Evolutionary conservation across 2,329 filamentous ascomycete species (phyloP), one percentile per base, ranked within the genome.

Genomic region (Aquanectria penicillioides): DNA sequence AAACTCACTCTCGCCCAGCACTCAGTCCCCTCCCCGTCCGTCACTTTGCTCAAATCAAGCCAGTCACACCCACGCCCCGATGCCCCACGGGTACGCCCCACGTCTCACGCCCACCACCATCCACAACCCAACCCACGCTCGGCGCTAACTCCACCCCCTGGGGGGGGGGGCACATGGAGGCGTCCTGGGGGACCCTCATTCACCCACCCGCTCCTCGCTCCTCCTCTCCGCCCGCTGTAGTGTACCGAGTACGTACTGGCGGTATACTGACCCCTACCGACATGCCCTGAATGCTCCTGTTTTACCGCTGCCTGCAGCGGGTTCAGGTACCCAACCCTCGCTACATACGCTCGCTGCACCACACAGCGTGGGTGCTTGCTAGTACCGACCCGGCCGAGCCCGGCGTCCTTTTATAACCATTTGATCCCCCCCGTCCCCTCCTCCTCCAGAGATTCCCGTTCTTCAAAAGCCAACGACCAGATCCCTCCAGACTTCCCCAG

Each of bases 371-470:
- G 54, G 47, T 34, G 37, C 48, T 49, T 61, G 25, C 62, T 66
- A 60, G 65, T 68, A 70, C 66, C 65, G 63, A 67, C 67, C 71
- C 70, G 71, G 70, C 69, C 71, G 70, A 71, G 67, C 71, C 72
- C 73, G 73, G 69, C 66, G 69, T 66, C 46, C 62, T 69, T 72
- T 70, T 71, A 69, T 71, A 71, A 69, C 64, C 67, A 61, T 64
- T 63, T 52, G 59, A 67, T 67, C 59, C 68, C 67, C 37, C 68
- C 68, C 66, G 48, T 70, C 68, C 67, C 68, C 66, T 70, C 65
- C 66, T 55, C 68, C 50, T 67, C 63, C 57, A 62, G 50, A 51
- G 66, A 67, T 68, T 70, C 51, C 53, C 54, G 62, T 66, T 36
- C 50, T 57, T 57, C 58, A 68, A 67, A 68, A 62, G 58, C 60